phyloP scores from a whole-genome alignment of 1,284 basidiomycete genomes.

The Puccinia triticina region DNA sequence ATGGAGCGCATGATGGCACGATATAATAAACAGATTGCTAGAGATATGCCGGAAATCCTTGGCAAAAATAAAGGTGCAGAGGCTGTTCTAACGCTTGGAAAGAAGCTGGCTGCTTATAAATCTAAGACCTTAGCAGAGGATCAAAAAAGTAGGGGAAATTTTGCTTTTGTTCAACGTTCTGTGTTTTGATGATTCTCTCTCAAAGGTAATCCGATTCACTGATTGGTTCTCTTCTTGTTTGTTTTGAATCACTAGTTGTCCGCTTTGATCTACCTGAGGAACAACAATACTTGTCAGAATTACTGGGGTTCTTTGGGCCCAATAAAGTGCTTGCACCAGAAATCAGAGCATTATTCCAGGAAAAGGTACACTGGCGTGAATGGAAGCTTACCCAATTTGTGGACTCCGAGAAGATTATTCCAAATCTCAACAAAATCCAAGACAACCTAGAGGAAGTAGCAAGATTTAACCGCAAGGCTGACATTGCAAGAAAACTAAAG shows the following conservation, averaged over 20 bases:
- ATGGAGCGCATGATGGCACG: neutral
- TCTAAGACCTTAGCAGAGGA: neutral
- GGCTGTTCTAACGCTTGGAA: neutral
- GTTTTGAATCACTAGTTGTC: neutral
- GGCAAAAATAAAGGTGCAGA: neutral
- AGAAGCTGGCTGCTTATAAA: neutral
- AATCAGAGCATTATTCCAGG: neutral
- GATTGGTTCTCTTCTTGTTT: neutral
- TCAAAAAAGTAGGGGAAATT: neutral
- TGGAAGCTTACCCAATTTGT: neutral
- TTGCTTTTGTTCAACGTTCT: neutral
- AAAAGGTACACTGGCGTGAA: neutral
- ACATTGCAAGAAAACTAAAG: neutral
- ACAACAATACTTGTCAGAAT: neutral
- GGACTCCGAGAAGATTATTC: neutral
- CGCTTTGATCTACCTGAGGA: neutral
- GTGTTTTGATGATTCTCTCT: too few species aligned
- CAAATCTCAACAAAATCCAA: neutral
- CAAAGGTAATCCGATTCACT: neutral
- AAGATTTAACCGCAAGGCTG: neutral
- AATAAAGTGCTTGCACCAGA: neutral
- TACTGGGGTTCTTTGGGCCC: slow-evolving; percentile 1
- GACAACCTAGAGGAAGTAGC: neutral
- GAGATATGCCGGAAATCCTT: neutral
- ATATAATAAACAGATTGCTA: neutral